Evolutionary conservation across 495 filamentous ascomycete species (phyloP), one percentile per base, ranked within the genome.

Genomic region (Podospora pseudocomata): DNA sequence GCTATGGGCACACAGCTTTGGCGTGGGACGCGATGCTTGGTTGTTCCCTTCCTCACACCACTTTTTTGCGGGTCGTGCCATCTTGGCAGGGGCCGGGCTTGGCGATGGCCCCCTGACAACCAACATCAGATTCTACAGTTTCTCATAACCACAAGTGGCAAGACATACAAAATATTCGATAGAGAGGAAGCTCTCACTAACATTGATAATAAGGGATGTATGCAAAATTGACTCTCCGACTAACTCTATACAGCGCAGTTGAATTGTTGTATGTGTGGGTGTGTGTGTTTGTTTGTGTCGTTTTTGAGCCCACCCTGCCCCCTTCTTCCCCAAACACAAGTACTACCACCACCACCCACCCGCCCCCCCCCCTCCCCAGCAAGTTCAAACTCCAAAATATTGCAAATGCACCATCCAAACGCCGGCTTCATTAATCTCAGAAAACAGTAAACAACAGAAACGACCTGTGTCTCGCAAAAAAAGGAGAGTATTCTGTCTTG

Each of bases 381-480:
- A 49, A 49, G 39, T 49, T 18, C 39, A 49, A 49, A 49, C 28
- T n/a, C 53, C 9, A 20, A 18, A 26, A 18, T 4, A 9, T 23
- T 58, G 54, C 11, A 66, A 66, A 58, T 59, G 54, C 30, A 26
- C 62, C 65, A 65, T 62, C 65, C 62, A 70, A 70, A 70, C 69
- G 69, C 69, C 69, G 49, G 27, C 19, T 64, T 66, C 69, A 66
- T 65, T 67, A 62, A 30, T 23, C 15, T 44, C 28, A 63, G 59
- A 59, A 57, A 53, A 57, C 28, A 65, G 68, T 34, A 60, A 23
- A 63, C 27, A 65, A 18, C 49, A 23, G 61, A 49, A 49, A 49
- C 2, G 34, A 11, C 39, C 2, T 11, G 2, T 49, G 39, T 49
- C 39, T 49, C 39, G 26, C 30, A 30, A 63, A 3, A 18, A 28